Percentiles rank a stretch among this genome's conserved stretches.
These are phyloP conservation scores for Suillus brevipes DNA, from an alignment of 768 basidiomycete species.

Conservation along the genomic window DNA sequence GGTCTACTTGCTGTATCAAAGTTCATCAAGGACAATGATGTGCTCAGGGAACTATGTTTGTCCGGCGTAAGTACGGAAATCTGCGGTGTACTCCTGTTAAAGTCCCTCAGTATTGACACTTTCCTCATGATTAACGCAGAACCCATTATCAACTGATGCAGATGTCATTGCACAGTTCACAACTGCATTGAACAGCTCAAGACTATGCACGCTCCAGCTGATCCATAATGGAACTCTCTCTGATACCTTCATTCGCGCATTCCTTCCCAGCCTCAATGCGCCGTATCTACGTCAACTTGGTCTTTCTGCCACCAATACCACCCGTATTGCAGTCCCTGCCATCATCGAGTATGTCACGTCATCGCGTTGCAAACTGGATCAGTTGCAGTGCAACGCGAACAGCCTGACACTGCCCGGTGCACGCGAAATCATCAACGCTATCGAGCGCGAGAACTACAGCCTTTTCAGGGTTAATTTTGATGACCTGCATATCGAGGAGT, in stretches of 20 bases:
- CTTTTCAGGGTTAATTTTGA: conserved; percentile 51
- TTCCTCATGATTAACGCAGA: conserved; percentile 35
- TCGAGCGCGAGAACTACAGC: conserved; percentile 46
- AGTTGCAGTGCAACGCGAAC: conserved; percentile 58
- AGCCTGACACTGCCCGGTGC: conserved; percentile 47
- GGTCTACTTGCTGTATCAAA: conserved; percentile 54
- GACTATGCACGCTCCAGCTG: conserved; percentile 49
- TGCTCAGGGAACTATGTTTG: conserved; percentile 52
- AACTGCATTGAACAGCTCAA: conserved; percentile 54
- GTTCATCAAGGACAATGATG: conserved; percentile 48
- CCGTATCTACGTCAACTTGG: conserved; percentile 53
- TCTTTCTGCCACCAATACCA: conserved; percentile 53
- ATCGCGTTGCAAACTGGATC: conserved; percentile 47
- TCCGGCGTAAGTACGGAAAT: conserved; percentile 49
- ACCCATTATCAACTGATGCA: conserved; percentile 40
- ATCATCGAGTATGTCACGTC: conserved; percentile 54
- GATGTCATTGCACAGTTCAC: conserved; percentile 41
- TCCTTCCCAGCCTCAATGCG: conserved; percentile 52
- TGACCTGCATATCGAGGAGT: conserved; percentile 38
- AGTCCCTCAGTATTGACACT: background rate
- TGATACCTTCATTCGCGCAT: conserved; percentile 48
- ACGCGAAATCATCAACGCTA: conserved; percentile 43
- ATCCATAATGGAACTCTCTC: conserved; percentile 50
- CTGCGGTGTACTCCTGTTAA: background rate
- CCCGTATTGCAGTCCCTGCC: conserved; percentile 38